A percentile compares a stretch with the other conserved stretches of the same genome.
Conservation (phyloP, 2,329 filamentous ascomycete species). For the Eutypa lata region DNA sequence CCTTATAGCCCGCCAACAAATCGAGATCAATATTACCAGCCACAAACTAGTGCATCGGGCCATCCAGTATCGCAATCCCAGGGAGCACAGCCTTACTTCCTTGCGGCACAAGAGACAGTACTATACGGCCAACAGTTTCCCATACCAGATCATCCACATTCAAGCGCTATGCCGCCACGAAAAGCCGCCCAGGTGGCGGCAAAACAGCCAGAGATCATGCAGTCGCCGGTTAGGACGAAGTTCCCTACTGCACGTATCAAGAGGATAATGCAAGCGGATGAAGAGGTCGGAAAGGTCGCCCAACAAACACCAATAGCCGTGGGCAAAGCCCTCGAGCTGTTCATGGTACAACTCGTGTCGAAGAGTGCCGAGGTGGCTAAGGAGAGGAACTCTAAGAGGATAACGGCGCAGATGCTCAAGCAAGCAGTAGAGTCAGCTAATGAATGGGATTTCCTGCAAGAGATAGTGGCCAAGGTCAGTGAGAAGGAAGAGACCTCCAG, state of each 20-base stretch:
- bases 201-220: constrained; percentile 45
- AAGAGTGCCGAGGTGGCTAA: constrained; percentile 83
- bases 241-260: constrained; percentile 98
- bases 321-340: constrained; percentile 91
- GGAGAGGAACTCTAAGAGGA: constrained; percentile 80
- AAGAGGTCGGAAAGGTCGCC: constrained; percentile 96
- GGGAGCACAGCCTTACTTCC: not conserved
- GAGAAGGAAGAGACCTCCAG: constrained; percentile 49
- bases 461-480: constrained; percentile 80
- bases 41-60: not conserved
- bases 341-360: constrained; percentile 92
- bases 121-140: constrained; percentile 18
- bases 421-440: constrained; percentile 83
- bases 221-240: constrained; percentile 82
- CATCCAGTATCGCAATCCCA: constrained; percentile 6
- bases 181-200: constrained; percentile 34
- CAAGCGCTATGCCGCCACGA: constrained; percentile 36
- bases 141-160: constrained; percentile 10
- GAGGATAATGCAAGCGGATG: constrained; percentile 98
- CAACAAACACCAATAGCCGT: constrained; percentile 97
- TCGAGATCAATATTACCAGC: not conserved
- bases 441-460: constrained; percentile 88
- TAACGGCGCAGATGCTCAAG: constrained; percentile 89
- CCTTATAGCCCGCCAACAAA: not conserved
- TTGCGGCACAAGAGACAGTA: constrained; percentile 9